A percentile compares a stretch with the other conserved stretches of the same genome.
These are phyloP conservation scores for Sugiyamaella grinbergsii DNA, from an alignment of 1,139 yeast genomes.

Conservation along the genomic window DNA sequence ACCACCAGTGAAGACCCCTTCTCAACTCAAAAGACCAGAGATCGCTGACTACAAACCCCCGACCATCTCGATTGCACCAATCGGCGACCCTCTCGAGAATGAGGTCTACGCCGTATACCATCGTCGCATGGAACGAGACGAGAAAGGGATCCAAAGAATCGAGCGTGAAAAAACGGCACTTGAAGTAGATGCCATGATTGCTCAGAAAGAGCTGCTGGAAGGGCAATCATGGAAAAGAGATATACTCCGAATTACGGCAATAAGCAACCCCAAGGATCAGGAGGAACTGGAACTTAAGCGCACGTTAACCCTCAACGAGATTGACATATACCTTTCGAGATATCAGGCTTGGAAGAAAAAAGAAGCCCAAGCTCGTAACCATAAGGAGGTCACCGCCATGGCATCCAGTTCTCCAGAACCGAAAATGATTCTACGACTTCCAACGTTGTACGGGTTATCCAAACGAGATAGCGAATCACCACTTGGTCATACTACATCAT, in stretches of 20 bases:
- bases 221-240: conserved; percentile 59
- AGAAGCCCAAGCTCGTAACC: conserved; percentile 31
- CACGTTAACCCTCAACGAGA: conserved; percentile 54
- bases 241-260: conserved; percentile 56
- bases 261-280: conserved; percentile 50
- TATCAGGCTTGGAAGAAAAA: conserved; percentile 49
- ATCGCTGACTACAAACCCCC: neutral
- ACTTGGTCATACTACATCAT: neutral
- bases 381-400: neutral
- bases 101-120: conserved; percentile 54
- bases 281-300: conserved; percentile 56
- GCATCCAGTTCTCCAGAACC: conserved; percentile 6
- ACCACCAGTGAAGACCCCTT: neutral
- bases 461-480: conserved; percentile 4
- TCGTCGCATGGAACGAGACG: conserved; percentile 65
- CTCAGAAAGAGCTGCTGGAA: conserved; percentile 50
- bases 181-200: conserved; percentile 55
- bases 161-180: conserved; percentile 55
- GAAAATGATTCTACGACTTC: conserved; percentile 15
- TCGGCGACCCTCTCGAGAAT: conserved; percentile 52
- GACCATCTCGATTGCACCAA: neutral
- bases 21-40: neutral
- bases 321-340: conserved; percentile 51
- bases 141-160: conserved; percentile 58
- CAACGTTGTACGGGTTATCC: conserved; percentile 10